These are phyloP conservation scores for Potentilla sterilis DNA, from an alignment of 306 rosid species.

Conservation along the genomic window DNA sequence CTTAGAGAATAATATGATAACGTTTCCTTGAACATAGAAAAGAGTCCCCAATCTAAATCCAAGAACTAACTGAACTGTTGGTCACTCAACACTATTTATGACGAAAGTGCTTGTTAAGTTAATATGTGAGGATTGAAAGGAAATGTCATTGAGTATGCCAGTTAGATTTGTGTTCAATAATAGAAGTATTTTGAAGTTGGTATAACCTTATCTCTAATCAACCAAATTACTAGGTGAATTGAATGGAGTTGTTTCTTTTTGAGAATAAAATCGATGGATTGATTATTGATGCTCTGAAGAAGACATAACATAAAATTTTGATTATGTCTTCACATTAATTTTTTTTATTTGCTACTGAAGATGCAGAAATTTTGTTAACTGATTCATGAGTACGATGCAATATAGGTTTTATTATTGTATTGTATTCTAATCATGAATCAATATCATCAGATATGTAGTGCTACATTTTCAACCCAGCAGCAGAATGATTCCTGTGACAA, in stretches of 20 bases:
- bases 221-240: background rate
- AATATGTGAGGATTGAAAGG: background rate
- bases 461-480: background rate
- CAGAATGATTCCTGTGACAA: background rate
- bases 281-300: background rate
- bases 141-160: background rate
- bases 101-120: background rate
- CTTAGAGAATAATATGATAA: background rate
- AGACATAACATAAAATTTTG: background rate
- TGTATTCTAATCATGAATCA: background rate
- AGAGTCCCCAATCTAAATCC: background rate
- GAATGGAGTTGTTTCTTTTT: background rate
- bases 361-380: background rate
- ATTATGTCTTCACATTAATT: background rate
- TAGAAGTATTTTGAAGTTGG: too few relatives aligned
- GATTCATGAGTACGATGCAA: background rate
- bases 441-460: background rate
- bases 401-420: background rate
- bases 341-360: background rate
- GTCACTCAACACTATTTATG: background rate
- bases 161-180: background rate
- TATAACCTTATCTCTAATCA: background rate
- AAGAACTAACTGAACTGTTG: background rate
- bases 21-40: background rate
- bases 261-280: background rate